phyloP scores from a whole-genome alignment of 768 basidiomycete genomes.

The Macrolepiota dolichaula region DNA sequence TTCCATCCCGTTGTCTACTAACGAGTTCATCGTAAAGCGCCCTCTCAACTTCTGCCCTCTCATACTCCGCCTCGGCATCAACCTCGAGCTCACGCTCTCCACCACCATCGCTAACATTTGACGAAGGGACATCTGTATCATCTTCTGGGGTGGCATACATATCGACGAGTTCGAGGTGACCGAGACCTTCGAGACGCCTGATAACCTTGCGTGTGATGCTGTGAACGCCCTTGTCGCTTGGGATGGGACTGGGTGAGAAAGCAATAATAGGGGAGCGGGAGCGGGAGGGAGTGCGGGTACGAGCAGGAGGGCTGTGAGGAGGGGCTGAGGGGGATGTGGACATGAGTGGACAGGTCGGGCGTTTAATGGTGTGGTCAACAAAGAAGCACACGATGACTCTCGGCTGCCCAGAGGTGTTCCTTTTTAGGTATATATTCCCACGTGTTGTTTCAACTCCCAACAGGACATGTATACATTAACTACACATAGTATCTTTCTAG shows the following conservation, averaged over 20 bases:
- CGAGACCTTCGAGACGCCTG: constrained; percentile 42
- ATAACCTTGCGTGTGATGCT: constrained; percentile 49
- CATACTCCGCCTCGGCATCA: constrained; percentile 24
- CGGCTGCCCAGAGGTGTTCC: not conserved
- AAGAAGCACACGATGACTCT: not conserved
- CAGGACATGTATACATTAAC: too few relatives aligned
- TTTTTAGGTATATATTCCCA: constrained; percentile 3
- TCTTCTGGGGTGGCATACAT: constrained; percentile 28
- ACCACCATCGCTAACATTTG: constrained; percentile 18
- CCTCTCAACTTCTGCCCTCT: constrained; percentile 22
- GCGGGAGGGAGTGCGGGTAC: not conserved
- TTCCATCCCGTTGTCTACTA: constrained; percentile 10
- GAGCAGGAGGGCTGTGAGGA: not conserved
- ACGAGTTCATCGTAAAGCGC: constrained; percentile 15
- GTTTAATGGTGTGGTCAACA: not conserved
- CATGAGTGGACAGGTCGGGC: not conserved
- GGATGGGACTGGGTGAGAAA: constrained; percentile 34
- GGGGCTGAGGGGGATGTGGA: not conserved
- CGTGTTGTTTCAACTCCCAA: not conserved
- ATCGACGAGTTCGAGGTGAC: constrained; percentile 32
- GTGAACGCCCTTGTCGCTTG: constrained; percentile 37
- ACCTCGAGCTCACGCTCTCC: constrained; percentile 15
- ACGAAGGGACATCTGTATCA: constrained; percentile 15
- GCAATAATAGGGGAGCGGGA: constrained; percentile 32
- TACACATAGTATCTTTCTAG: too few relatives aligned